Base-by-base conservation (phyloP, 805 yeast genomes). In the Zygosaccharomyces lentus region DNA sequence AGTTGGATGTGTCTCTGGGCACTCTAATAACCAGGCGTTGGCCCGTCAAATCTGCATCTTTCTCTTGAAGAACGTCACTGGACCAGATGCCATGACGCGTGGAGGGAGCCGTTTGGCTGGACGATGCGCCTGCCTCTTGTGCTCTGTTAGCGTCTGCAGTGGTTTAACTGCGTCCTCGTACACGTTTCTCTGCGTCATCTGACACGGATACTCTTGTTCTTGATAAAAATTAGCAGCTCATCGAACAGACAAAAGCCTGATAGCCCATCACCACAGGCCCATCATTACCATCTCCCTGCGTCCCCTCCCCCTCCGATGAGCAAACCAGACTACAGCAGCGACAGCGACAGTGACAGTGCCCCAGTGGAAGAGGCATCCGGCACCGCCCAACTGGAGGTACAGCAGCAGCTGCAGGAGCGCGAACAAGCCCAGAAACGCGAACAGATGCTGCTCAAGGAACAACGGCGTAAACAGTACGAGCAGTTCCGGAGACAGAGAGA, bases 351-450 rank as follows among this genome's bases (percentile, higher is more conserved):
- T 37, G 64, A 58, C 16, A 50, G 53, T 46, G 79, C 80, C 0
- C 81, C 81, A 43, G 79, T 75, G 46, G 80, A 76, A 52, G 78
- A 73, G 40, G 62, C 64, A 8, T 41, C 65, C 39, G 49, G 64
- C 34, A 32, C 59, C 26, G 68, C 67, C 21, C 55, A 55, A 30
- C 31, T 51, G 16, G 42, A 51, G 44, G 41, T 57, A 30, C 62
- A 65, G 50, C 48, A 52, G 41, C 45, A 61, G 50, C 37, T 55
- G 37, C 51, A 55, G 51, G 48, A 61, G 30, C 53, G 62, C 37
- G 65, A 59, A 40, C 59, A 63, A 29, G 54, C 58, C 3, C 29
- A 46, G 27, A 56, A 50, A 42, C 39, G 51, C 23, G 64, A 62
- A 46, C 60, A 61, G 42, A 54, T 50, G 36, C 41, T 45, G 39